Evolutionary conservation across 208 protist genomes (phyloP).

Genomic region (Crithidia sp.): DNA sequence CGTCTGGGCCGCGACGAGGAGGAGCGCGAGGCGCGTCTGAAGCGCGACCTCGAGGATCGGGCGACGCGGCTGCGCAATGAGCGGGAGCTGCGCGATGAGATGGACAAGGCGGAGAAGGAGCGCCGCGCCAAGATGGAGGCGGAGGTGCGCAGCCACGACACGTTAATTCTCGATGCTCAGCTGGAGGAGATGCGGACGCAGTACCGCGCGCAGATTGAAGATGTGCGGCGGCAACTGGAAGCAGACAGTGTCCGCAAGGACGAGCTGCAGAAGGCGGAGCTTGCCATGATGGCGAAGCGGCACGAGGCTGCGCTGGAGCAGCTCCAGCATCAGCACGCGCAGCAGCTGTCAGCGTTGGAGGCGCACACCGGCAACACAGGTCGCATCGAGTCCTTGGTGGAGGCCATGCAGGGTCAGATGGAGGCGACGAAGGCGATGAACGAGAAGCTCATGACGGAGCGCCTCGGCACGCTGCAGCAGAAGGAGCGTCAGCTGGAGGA

Average conservation of each 20-base stretch:
- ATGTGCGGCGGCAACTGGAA: constrained; percentile 72
- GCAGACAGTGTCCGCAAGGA: constrained; percentile 63
- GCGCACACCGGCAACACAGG: constrained; percentile 65
- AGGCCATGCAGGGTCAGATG: constrained; percentile 67
- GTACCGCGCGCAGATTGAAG: constrained; percentile 76
- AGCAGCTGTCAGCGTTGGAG: constrained; percentile 62
- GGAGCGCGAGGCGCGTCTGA: constrained; percentile 78
- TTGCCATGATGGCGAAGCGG: constrained; percentile 71
- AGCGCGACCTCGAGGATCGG: constrained; percentile 83
- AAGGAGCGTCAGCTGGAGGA: constrained; percentile 69
- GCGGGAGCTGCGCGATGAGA: constrained; percentile 63
- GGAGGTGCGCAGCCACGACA: constrained; percentile 67
- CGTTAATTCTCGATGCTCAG: constrained; percentile 55
- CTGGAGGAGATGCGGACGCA: constrained; percentile 70
- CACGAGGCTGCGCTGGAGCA: constrained; percentile 67
- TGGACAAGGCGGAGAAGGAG: constrained; percentile 76
- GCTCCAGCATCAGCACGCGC: constrained; percentile 54
- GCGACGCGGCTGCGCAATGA: constrained; percentile 70
- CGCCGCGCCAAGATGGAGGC: constrained; percentile 60
- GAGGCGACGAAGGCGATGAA: constrained; percentile 71
- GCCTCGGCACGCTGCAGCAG: constrained; percentile 49
- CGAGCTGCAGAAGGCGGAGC: constrained; percentile 70
- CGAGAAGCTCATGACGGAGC: constrained; percentile 68
- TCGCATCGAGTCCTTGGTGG: constrained; percentile 69
- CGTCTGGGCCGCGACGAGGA: constrained; percentile 71